phyloP scores from a whole-genome alignment of 176 grass and related monocot genomes.

The Cenchrus fungigraminus region DNA sequence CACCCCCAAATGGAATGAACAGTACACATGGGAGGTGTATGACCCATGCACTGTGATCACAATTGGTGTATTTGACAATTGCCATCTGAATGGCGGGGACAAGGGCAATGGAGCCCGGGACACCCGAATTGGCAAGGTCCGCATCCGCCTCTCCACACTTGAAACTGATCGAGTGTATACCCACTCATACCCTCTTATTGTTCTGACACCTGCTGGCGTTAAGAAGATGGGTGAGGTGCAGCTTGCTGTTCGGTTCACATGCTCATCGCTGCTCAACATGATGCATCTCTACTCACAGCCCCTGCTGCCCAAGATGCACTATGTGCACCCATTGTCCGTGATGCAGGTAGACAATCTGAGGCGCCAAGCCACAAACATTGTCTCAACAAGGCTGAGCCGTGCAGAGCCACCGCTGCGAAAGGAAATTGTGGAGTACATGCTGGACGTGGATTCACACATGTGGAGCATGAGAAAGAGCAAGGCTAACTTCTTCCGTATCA shows the following conservation, averaged over 20 bases:
- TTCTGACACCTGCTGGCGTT: conserved; percentile 60
- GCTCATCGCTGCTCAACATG: conserved; percentile 68
- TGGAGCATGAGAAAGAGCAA: conserved; percentile 88
- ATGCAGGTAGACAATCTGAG: conserved; percentile 67
- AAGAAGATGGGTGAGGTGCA: conserved; percentile 81
- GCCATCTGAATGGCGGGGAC: conserved; percentile 65
- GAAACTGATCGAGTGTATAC: conserved; percentile 76
- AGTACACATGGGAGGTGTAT: conserved; percentile 76
- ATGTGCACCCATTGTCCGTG: conserved; percentile 56
- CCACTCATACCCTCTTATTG: conserved; percentile 71
- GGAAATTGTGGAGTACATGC: conserved; percentile 80
- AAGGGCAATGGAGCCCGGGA: conserved; percentile 66
- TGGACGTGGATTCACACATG: conserved; percentile 79
- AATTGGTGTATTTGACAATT: conserved; percentile 77
- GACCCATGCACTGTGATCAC: conserved; percentile 76
- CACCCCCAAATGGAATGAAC: conserved; percentile 75
- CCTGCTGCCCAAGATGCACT: conserved; percentile 80
- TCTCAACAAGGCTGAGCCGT: conserved; percentile 68
- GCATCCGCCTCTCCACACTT: conserved; percentile 69
- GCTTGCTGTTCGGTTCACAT: conserved; percentile 72
- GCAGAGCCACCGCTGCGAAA: conserved; percentile 66
- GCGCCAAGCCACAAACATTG: conserved; percentile 64
- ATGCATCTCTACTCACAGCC: conserved; percentile 68
- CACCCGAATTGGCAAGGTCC: conserved; percentile 71
- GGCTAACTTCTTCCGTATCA: conserved; percentile 72